Evolutionary conservation across 306 rosid species (phyloP), one percentile per base, ranked within the genome.

Genomic region (Comarum palustre): DNA sequence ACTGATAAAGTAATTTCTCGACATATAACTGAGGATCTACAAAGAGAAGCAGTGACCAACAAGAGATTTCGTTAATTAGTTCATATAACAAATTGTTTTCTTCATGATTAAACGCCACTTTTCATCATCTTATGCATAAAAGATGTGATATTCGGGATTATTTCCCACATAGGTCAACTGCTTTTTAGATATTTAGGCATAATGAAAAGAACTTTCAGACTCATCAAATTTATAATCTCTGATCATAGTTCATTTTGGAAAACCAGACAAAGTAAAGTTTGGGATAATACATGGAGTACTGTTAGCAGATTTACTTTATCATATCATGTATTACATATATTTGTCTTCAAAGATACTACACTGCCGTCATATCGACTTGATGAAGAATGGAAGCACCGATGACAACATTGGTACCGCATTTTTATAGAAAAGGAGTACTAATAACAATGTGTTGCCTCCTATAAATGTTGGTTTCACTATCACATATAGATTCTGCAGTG

Each of bases 31-130:
- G 60, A 54, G 57, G 57, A 50, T 50, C 57, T 11, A 24, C 61
- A 7, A 24, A 10, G 61, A 55, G 14, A 55, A 55, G 60, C 41
- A 48, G n/a, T 46, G 43, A 68, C 12, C 34, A 50, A 36, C 29
- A 54, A 22, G 3, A 16, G 13, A 13, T 25, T 29, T 72, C 29
- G 41, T 72, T 72, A 8, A 25, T 57, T n/a, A 70, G 29, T 72
- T 72, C 55, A 27, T 57, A 24, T 66, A 72, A 17, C 9, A 25
- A 39, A 55, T 25, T 39, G 27, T 25, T 42, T 42, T 12, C 2
- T 48, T 48, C 51, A 70, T 61, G 27, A 60, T 77, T 77, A 38
- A 41, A 47, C 39, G 46, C 52, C 12, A 19, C 54, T 77, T 69
- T 69, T 48, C 71, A 25, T 69, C 54, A 69, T 60, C 61, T 47